A percentile compares a stretch with the other conserved stretches of the same genome.
Conservation (phyloP, 2,329 filamentous ascomycete species). For the Zopfia rhizophila region DNA sequence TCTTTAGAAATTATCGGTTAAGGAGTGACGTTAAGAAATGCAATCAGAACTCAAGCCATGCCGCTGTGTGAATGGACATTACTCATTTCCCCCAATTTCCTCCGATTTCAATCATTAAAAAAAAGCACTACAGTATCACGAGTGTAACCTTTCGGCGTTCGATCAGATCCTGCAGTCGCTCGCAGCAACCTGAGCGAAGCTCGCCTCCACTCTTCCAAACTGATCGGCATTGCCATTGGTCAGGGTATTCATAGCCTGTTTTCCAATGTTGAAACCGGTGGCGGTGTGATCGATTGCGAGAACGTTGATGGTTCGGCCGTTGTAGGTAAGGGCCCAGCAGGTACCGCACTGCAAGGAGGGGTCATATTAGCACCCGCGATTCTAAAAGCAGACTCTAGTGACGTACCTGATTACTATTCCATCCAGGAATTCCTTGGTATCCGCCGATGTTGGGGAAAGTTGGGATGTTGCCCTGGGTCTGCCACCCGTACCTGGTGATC, state of each 20-base stretch:
- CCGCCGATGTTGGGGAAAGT: conserved; percentile 62
- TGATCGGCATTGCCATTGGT: conserved; percentile 58
- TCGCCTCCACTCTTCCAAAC: conserved; percentile 58
- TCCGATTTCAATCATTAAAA: too few species aligned
- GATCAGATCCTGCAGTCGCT: conserved; percentile 51
- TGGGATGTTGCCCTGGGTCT: conserved; percentile 57
- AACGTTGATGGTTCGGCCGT: conserved; percentile 59
- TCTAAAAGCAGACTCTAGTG: conserved; percentile 1
- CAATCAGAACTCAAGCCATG: too few species aligned
- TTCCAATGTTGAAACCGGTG: conserved; percentile 61
- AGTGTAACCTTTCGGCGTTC: too few species aligned
- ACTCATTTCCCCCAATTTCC: too few species aligned
- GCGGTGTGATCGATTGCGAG: conserved; percentile 60
- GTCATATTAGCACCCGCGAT: conserved; percentile 16
- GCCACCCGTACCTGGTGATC: conserved; percentile 69
- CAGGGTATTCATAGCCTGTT: conserved; percentile 60
- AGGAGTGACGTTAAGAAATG: too few species aligned
- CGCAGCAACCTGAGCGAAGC: conserved; percentile 48
- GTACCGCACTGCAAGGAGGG: conserved; percentile 57
- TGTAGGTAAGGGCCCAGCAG: conserved; percentile 63
- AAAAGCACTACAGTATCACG: too few species aligned
- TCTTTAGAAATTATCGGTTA: too few species aligned
- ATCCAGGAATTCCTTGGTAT: conserved; percentile 58
- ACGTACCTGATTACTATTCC: conserved; percentile 52
- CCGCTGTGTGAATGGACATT: too few species aligned